Evolutionary conservation across 371 early-diverging fungal genomes (phyloP).

Genomic region (Lichtheimia corymbifera): DNA sequence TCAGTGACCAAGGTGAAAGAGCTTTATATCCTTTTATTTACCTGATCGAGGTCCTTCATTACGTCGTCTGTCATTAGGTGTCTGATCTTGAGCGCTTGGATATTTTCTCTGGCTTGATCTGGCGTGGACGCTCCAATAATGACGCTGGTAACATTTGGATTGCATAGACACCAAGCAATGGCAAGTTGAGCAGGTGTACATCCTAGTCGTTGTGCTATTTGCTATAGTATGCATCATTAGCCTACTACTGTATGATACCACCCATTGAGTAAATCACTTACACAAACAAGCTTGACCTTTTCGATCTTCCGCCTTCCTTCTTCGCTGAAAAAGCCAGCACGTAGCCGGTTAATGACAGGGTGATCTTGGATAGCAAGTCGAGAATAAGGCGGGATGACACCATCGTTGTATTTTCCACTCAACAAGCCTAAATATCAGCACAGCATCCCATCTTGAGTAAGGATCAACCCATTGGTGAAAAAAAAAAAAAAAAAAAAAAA

Average conservation of each 20-base stretch:
- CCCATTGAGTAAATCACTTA: slow-evolving; percentile 23
- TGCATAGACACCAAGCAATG: slow-evolving; percentile 81
- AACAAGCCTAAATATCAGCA: slow-evolving; percentile 39
- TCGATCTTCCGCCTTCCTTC: slow-evolving; percentile 60
- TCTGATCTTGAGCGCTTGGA: slow-evolving; percentile 60
- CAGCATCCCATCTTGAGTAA: no score
- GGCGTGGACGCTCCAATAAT: slow-evolving; percentile 75
- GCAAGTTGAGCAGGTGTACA: slow-evolving; percentile 78
- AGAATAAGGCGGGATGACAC: slow-evolving; percentile 65
- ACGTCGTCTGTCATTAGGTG: slow-evolving; percentile 70
- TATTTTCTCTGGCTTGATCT: slow-evolving; percentile 76
- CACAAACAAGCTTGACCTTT: slow-evolving; percentile 52
- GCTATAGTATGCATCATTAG: slow-evolving; percentile 22
- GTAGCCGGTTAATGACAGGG: slow-evolving; percentile 63
- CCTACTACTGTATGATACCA: not conserved
- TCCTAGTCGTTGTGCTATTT: slow-evolving; percentile 66
- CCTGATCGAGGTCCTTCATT: slow-evolving; percentile 61
- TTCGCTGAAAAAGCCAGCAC: slow-evolving; percentile 62
- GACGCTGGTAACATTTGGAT: slow-evolving; percentile 60
- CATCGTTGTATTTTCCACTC: slow-evolving; percentile 80
- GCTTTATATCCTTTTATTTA: slow-evolving; percentile 9
- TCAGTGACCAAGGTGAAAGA: not conserved
- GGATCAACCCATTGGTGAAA: no score
- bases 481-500: no score
- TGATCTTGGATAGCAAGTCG: slow-evolving; percentile 70